Base-by-base conservation (phyloP, 2,329 filamentous ascomycete genomes). In the Nannizzia gypsea region DNA sequence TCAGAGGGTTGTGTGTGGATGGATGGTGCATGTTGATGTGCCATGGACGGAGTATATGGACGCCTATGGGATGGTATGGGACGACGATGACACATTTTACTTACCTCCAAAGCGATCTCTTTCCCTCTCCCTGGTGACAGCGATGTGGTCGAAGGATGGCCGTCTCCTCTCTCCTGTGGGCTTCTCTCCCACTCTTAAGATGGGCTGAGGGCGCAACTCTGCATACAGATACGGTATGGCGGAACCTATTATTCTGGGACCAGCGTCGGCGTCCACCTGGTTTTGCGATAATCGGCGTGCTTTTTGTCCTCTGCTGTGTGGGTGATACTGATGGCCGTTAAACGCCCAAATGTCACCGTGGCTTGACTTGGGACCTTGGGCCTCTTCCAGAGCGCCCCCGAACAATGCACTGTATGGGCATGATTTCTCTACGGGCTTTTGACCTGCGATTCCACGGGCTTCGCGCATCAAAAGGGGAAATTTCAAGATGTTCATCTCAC, bases 301-400 rank as follows among this genome's bases (percentile, higher is more conserved):
- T 31, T 54, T 24, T 54, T 54, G 50, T 31, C 50, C 50, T 17
- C 50, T 31, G 28, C 24, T 34, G 26, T 54, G 50, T 54, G 50
- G 48, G 50, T 54, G 50, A 34, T 54, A 34, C 50, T 26, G 50
- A 20, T 20, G 50, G n/a, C 50, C 50, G 50, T 54, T 54, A 54
- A 54, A 54, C 50, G 50, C 50, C 50, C 28, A 31, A 15, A 54
- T 54, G 50, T 54, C 50, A 54, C 50, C 34, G 50, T 54, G 50
- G 50, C 50, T 54, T 54, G 50, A 34, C 44, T 50, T 31, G 26
- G 50, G 50, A 54, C 50, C 24, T 52, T 28, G 22, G 22, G 46
- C 46, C 24, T 36, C 31, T 36, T 36, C 31, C 31, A 36, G 9
- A 36, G 31, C 31, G 9, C 9, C 31, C 26, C 50, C 50, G 24